Base-by-base conservation (phyloP, 108 stramenopile species). In the Cylindrotheca fusiformis region DNA sequence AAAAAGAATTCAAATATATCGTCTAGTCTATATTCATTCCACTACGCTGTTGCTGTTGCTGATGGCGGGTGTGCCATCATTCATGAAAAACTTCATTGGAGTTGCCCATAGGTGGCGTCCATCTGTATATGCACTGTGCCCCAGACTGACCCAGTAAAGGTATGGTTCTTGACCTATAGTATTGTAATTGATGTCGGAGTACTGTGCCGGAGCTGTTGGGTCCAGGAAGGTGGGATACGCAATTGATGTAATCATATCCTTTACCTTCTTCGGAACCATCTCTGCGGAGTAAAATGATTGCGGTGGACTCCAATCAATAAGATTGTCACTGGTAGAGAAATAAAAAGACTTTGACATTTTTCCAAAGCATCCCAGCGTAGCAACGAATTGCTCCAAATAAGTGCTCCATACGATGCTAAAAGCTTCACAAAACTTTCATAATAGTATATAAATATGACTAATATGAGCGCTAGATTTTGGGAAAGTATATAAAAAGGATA, bases 191-290 rank as follows among this genome's bases (percentile, higher is more conserved):
- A 17, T 21, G 54, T 65, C 63, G 5, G 26, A 23, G 3, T 28
- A 52, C 26, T 18, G 20, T 19, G 51, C 1, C 1, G 28, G 28
- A 20, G 63, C 32, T 1, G 4, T 6, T 23, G 26, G 19, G 31
- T 65, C 63, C 52, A 65, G 21, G 17, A 65, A 24, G 36, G 51
- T 53, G 17, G 63, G 63, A 55, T 65, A 65, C 19, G 22, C n/a
- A 32, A 53, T 65, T 12, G 6, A 23, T 2, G 32, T 53, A 14
- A 27, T 28, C 19, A 52, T 54, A 32, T 2, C 31, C 25, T 18
- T 32, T 23, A 65, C 51, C 36, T 25, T 28, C 17, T n/a, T 12
- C n/a, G 51, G 27, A 25, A 65, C 24, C 32, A 55, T 55, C 12
- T 24, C 3, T 41, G 36, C 36, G 14, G 6, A 6, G 14, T 10